Percentiles rank a stretch among this genome's conserved stretches.
Conservation (phyloP, 176 grass and related monocot species). For the Dendrocalamus sinicus region DNA sequence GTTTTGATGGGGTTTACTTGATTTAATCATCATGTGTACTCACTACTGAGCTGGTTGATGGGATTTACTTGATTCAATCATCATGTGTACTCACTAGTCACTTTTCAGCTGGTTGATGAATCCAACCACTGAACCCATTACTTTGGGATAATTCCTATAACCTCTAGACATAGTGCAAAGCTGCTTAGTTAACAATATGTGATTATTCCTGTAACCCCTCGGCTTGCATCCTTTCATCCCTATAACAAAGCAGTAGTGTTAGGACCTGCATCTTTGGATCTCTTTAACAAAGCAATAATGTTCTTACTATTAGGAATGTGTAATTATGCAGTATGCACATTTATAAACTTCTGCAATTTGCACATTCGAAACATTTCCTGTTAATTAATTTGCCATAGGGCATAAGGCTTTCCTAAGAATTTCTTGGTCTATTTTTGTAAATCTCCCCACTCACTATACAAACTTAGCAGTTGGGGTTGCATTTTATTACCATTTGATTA, state of each 20-base stretch:
- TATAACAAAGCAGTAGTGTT: neutral
- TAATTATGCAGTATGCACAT: neutral
- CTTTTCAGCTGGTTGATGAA: neutral
- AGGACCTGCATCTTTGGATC: slow-evolving; percentile 11
- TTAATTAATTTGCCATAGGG: neutral
- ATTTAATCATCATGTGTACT: slow-evolving; percentile 1
- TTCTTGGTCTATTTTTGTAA: neutral
- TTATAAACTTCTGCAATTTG: neutral
- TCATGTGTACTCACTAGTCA: neutral
- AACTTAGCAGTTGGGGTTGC: neutral
- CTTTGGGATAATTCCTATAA: neutral
- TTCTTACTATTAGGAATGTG: slow-evolving; percentile 16
- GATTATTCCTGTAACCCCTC: slow-evolving; percentile 5
- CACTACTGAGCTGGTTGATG: neutral
- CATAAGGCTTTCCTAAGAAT: slow-evolving; percentile 12
- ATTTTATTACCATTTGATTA: neutral
- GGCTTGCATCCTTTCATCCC: slow-evolving; percentile 15
- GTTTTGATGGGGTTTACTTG: slow-evolving; percentile 8
- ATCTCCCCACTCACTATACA: neutral
- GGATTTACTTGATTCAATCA: slow-evolving; percentile 9
- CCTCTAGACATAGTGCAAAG: neutral
- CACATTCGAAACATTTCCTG: neutral
- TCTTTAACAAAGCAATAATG: neutral
- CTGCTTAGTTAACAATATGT: neutral
- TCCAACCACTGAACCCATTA: neutral